Conservation (phyloP, 208 protist species). For the Jaenimonas drosophilae region DNA sequence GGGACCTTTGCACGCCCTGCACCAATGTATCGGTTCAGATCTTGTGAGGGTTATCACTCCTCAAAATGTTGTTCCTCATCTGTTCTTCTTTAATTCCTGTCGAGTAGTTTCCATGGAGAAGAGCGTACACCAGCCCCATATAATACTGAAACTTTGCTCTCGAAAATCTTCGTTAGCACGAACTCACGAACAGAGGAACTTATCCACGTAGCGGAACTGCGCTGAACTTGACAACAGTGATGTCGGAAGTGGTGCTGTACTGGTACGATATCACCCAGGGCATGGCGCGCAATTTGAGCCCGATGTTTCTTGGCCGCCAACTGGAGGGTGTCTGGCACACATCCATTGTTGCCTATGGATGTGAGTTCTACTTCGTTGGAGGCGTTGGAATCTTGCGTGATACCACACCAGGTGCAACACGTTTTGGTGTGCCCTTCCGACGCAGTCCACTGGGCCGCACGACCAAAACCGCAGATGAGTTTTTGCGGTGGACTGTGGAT, state of each 20-base stretch:
- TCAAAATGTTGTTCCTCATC: no score
- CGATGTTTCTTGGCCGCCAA: slow-evolving; percentile 30
- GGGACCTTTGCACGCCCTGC: no score
- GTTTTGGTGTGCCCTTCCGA: slow-evolving; percentile 25
- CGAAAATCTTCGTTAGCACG: no score
- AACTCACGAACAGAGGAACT: no score
- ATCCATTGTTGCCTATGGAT: slow-evolving; percentile 51
- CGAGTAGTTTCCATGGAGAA: no score
- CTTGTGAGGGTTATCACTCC: no score
- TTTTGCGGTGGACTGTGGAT: slow-evolving; percentile 7
- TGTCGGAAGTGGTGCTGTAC: slow-evolving; percentile 39
- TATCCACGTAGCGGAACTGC: no score
- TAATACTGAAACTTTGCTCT: no score
- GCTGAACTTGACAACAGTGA: no score
- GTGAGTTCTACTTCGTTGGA: slow-evolving; percentile 72
- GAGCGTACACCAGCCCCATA: no score
- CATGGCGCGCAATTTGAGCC: slow-evolving; percentile 40
- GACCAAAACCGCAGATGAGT: slow-evolving; percentile 19
- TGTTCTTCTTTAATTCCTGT: no score
- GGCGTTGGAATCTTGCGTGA: slow-evolving; percentile 18
- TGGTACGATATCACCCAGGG: slow-evolving; percentile 77
- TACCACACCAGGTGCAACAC: slow-evolving; percentile 19
- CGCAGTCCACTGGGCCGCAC: slow-evolving; percentile 13
- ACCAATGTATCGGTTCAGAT: no score
- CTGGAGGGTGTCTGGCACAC: slow-evolving; percentile 83